A percentile compares a stretch with the other conserved stretches of the same genome.
phyloP scores from a whole-genome alignment of 2,329 filamentous ascomycete genomes.

The Capronia epimyces region DNA sequence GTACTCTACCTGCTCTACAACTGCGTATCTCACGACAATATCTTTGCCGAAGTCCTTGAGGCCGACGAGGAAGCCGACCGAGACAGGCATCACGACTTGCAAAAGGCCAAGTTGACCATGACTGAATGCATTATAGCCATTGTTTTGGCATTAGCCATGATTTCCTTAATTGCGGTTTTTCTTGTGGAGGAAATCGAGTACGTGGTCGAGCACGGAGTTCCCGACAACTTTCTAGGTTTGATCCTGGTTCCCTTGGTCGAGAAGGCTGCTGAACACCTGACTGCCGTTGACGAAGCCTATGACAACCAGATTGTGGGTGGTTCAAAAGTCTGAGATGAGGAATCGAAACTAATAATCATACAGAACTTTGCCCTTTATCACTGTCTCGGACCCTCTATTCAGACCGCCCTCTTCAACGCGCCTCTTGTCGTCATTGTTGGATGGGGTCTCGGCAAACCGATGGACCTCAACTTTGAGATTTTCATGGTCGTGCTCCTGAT shows the following conservation, averaged over 20 bases:
- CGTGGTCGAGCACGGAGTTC: slow-evolving; percentile 51
- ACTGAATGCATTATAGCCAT: slow-evolving; percentile 66
- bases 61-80: slow-evolving; percentile 62
- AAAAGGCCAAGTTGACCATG: slow-evolving; percentile 65
- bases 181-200: slow-evolving; percentile 66
- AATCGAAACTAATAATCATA: slow-evolving; percentile 2
- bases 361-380: slow-evolving; percentile 76
- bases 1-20: slow-evolving; percentile 66
- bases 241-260: slow-evolving; percentile 67
- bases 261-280: slow-evolving; percentile 80
- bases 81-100: slow-evolving; percentile 56
- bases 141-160: slow-evolving; percentile 58
- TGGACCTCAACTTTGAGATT: slow-evolving; percentile 79
- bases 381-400: slow-evolving; percentile 78
- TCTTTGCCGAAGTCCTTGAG: slow-evolving; percentile 69
- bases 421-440: slow-evolving; percentile 77
- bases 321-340: slow-evolving; percentile 9
- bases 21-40: slow-evolving; percentile 67
- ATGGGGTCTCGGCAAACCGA: slow-evolving; percentile 64
- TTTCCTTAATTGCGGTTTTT: slow-evolving; percentile 67
- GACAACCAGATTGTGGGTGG: slow-evolving; percentile 53
- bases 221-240: slow-evolving; percentile 60
- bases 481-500: slow-evolving; percentile 81
- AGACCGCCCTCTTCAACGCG: slow-evolving; percentile 83
- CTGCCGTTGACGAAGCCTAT: slow-evolving; percentile 78